Base-by-base conservation (phyloP, 1,284 basidiomycete species). In the Cutaneotrichosporon cutaneum region DNA sequence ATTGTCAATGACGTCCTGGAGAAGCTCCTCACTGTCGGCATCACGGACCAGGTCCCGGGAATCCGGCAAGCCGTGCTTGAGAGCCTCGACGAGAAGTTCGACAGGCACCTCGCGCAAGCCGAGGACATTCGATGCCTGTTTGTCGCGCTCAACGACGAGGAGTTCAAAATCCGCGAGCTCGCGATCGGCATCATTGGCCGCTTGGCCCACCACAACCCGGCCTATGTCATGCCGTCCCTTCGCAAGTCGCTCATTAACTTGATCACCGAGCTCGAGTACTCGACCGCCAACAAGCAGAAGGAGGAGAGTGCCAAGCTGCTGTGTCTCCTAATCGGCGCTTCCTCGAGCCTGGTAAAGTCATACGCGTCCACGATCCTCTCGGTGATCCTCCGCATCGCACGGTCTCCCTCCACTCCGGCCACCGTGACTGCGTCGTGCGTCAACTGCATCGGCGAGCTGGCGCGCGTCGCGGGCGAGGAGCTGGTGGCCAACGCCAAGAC, bases 1-100 rank as follows among this genome's bases (percentile, higher is more conserved):
- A 90, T 99, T 63, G 95, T 99, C 74, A 94, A 93, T 76, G 96
- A 99, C 69, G 94, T 99, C 21, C 84, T 99, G 48, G 94, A 98
- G 77, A 99, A 99, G 81, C 84, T 99, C 18, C 82, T 99, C 66
- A 96, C 93, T 0, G 93, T 98, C 39, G 96, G 91, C 16, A 96
- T 99, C 60, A 95, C 96, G 21, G 96, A 99, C 82, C 93, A 95
- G 90, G 60, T 58, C 1, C 60, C 60, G 2, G 83, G 82, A 26
- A 97, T 96, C 64, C 85, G 94, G n/a, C 86, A 89, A 67, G 89
- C 90, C 0, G 96, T 99, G 1, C 83, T 99, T 21, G 87, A 88
- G 14, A 89, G 88, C 11, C 83, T 99, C 42, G 92, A 97, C 72
- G 90, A 94, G 70, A 88, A 92, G 47, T 99, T 99, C 70, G 96